phyloP scores from a whole-genome alignment of 78 protist species.

The Diacronema lutheri region DNA sequence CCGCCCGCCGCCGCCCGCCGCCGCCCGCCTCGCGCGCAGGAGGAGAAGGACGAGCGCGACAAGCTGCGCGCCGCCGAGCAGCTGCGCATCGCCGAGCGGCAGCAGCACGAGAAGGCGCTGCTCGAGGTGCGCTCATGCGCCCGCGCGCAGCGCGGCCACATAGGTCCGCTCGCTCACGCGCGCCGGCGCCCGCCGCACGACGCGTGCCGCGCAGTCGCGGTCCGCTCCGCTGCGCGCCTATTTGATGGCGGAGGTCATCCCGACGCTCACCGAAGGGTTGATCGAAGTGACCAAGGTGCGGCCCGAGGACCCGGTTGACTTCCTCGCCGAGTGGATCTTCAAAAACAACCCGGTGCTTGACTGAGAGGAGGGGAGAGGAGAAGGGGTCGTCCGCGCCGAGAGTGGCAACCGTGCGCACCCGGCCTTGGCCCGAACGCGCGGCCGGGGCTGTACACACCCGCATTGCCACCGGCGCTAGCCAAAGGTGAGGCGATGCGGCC shows the following conservation, averaged over 20 bases:
- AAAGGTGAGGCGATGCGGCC: too few species aligned
- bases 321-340: constrained; percentile 69
- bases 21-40: too few species aligned
- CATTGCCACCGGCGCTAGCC: too few species aligned
- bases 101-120: constrained; percentile 39
- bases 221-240: constrained; percentile 45
- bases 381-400: too few species aligned
- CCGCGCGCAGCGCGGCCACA: too few species aligned
- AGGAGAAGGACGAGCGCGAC: background rate
- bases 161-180: too few species aligned
- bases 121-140: constrained; percentile 31
- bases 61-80: background rate
- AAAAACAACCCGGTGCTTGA: constrained; percentile 33
- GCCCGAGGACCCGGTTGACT: constrained; percentile 78
- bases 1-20: too few species aligned
- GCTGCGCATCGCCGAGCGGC: constrained; percentile 2
- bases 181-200: too few species aligned
- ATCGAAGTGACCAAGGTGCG: constrained; percentile 55
- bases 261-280: constrained; percentile 53
- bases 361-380: too few species aligned
- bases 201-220: background rate
- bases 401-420: too few species aligned
- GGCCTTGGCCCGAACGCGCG: too few species aligned
- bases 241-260: constrained; percentile 63
- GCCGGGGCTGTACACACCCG: too few species aligned